Conservation (phyloP, 805 yeast genomes). For the Cyberlindnera nakhonratchasimensis region DNA sequence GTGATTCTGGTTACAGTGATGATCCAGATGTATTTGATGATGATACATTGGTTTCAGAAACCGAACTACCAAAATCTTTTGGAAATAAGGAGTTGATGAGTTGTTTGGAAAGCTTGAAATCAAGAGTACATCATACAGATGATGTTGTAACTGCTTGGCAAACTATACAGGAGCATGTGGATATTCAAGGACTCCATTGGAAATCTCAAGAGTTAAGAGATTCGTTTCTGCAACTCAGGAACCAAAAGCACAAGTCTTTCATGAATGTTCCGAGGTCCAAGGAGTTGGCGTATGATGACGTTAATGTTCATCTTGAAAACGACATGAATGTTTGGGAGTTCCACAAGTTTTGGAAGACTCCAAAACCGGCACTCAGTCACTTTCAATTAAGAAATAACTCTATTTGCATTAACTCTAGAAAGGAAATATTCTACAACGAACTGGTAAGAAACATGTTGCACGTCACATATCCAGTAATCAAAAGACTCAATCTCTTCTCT, state of each 20-base stretch:
- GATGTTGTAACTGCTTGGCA: neutral
- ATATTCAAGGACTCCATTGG: conserved; percentile 33
- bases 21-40: neutral
- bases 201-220: conserved; percentile 21
- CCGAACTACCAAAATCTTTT: neutral
- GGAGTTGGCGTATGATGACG: conserved; percentile 17
- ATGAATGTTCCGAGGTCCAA: conserved; percentile 27
- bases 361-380: conserved; percentile 50
- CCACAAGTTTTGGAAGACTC: conserved; percentile 36
- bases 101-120: conserved; percentile 6
- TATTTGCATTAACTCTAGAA: conserved; percentile 25
- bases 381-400: conserved; percentile 51
- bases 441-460: neutral
- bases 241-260: conserved; percentile 24
- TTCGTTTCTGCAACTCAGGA: conserved; percentile 23
- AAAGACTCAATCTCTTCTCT: conserved; percentile 25
- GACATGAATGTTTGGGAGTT: conserved; percentile 16
- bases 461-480: conserved; percentile 17
- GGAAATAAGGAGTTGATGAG: conserved; percentile 1
- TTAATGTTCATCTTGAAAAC: conserved; percentile 10
- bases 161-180: conserved; percentile 8
- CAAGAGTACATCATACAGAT: neutral
- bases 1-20: neutral
- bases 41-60: neutral
- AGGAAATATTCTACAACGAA: conserved; percentile 12